Evolutionary conservation across 148 eudicot species (phyloP).

Genomic region (Dianthus caryophyllus): DNA sequence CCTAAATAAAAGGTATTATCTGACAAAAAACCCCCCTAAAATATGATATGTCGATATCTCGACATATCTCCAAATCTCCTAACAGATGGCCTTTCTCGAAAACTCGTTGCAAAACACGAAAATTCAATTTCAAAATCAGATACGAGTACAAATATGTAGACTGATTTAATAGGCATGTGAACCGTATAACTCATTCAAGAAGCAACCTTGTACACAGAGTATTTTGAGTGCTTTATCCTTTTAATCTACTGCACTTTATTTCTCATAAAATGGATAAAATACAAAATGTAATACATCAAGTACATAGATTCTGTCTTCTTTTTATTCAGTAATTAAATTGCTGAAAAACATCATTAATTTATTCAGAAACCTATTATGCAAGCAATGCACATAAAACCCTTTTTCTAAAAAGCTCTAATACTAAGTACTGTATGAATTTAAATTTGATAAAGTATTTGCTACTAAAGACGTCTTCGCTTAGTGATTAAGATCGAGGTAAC

Average conservation of each 20-base stretch:
- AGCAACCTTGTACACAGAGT: too few species aligned
- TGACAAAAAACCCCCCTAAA: too few species aligned
- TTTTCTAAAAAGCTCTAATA: slow-evolving; percentile 1
- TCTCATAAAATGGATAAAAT: not conserved
- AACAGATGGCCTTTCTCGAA: too few species aligned
- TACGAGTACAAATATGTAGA: too few species aligned
- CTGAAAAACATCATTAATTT: not conserved
- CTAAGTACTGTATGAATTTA: not conserved
- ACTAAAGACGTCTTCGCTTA: slow-evolving; percentile 3
- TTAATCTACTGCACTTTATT: too few species aligned
- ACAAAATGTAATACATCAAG: not conserved
- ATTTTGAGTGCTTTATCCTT: not conserved
- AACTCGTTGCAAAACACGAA: too few species aligned
- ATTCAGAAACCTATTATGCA: slow-evolving; percentile 23
- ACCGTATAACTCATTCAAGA: too few species aligned
- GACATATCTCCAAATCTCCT: too few species aligned
- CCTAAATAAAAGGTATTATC: too few species aligned
- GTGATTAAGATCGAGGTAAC: not conserved
- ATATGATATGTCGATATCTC: too few species aligned
- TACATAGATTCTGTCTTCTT: not conserved
- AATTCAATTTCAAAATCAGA: too few species aligned
- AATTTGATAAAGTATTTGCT: not conserved
- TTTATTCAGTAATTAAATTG: not conserved
- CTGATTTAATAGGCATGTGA: too few species aligned
- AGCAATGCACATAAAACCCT: slow-evolving; percentile 61